Conservation (phyloP, 2,329 filamentous ascomycete species). For the Neofusicoccum cordaticola region DNA sequence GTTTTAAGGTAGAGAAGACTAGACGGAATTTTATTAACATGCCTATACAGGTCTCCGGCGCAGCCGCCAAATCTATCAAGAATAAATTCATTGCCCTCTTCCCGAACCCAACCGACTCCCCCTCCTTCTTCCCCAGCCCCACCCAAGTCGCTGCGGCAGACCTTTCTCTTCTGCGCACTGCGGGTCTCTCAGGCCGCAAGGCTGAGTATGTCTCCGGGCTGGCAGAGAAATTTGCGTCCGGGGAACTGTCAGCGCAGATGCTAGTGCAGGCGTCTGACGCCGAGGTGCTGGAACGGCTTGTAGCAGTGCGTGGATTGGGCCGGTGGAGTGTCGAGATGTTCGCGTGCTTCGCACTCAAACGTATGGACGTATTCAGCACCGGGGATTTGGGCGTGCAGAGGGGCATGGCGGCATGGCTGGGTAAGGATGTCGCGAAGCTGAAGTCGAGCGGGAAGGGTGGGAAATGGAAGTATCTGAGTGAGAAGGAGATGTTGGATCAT, state of each 20-base stretch:
- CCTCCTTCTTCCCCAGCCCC: slow-evolving; percentile 67
- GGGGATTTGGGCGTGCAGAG: slow-evolving; percentile 93
- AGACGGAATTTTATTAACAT: too few relatives aligned
- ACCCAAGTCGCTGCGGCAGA: slow-evolving; percentile 64
- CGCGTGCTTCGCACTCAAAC: slow-evolving; percentile 89
- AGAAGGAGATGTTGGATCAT: slow-evolving; percentile 84
- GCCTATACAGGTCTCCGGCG: slow-evolving; percentile 67
- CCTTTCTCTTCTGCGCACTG: slow-evolving; percentile 70
- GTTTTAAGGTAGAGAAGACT: too few relatives aligned
- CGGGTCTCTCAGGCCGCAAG: slow-evolving; percentile 89
- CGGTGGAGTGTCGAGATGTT: slow-evolving; percentile 98
- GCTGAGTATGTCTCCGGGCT: slow-evolving; percentile 91
- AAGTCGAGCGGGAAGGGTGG: slow-evolving; percentile 68
- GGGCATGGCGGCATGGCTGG: slow-evolving; percentile 85
- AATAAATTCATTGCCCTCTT: slow-evolving; percentile 79
- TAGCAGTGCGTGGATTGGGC: slow-evolving; percentile 82
- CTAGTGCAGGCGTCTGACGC: slow-evolving; percentile 79
- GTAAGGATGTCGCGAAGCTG: slow-evolving; percentile 77
- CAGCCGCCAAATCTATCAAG: slow-evolving; percentile 86
- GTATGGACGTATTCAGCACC: slow-evolving; percentile 88
- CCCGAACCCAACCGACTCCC: slow-evolving; percentile 23
- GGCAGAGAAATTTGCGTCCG: slow-evolving; percentile 72
- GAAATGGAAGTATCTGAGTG: slow-evolving; percentile 98
- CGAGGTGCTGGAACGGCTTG: slow-evolving; percentile 76
- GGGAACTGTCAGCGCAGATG: slow-evolving; percentile 73